These are phyloP conservation scores for Dissoconium aciculare DNA, from an alignment of 2,329 filamentous ascomycete species.

Conservation along the genomic window DNA sequence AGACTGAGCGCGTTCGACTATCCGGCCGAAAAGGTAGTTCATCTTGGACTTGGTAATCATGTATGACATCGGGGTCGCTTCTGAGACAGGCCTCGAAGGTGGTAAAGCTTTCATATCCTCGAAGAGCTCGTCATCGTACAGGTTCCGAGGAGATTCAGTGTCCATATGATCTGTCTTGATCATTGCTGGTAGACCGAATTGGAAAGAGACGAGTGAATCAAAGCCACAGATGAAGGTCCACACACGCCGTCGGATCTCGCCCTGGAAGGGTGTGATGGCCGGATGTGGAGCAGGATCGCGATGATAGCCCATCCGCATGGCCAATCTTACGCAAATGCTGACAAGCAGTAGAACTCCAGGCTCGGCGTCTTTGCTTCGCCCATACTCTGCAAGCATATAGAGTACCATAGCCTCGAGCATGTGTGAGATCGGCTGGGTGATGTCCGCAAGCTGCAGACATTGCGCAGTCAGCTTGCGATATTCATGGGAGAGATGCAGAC, in stretches of 20 bases:
- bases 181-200: constrained; percentile 47
- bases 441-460: constrained; percentile 60
- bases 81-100: constrained; percentile 48
- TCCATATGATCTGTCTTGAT: constrained; percentile 62
- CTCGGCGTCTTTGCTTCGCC: constrained; percentile 58
- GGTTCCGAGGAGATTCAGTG: constrained; percentile 57
- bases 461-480: constrained; percentile 63
- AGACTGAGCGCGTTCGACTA: constrained; percentile 52
- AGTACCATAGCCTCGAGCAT: constrained; percentile 67
- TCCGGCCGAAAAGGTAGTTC: constrained; percentile 53
- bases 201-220: constrained; percentile 65
- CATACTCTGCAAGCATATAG: constrained; percentile 62
- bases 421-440: constrained; percentile 57
- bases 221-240: constrained; percentile 57
- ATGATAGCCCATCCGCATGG: constrained; percentile 64
- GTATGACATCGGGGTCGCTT: constrained; percentile 63
- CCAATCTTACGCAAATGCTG: constrained; percentile 45
- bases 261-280: constrained; percentile 57
- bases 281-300: constrained; percentile 62
- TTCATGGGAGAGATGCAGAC: constrained; percentile 33
- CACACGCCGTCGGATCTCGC: constrained; percentile 50
- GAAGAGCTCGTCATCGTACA: constrained; percentile 68
- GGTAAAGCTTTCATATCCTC: constrained; percentile 54
- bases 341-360: constrained; percentile 47
- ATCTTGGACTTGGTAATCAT: constrained; percentile 61